Percentiles rank a stretch among this genome's conserved stretches.
Conservation (phyloP, 768 basidiomycete genomes). For the Serendipita sp. region DNA sequence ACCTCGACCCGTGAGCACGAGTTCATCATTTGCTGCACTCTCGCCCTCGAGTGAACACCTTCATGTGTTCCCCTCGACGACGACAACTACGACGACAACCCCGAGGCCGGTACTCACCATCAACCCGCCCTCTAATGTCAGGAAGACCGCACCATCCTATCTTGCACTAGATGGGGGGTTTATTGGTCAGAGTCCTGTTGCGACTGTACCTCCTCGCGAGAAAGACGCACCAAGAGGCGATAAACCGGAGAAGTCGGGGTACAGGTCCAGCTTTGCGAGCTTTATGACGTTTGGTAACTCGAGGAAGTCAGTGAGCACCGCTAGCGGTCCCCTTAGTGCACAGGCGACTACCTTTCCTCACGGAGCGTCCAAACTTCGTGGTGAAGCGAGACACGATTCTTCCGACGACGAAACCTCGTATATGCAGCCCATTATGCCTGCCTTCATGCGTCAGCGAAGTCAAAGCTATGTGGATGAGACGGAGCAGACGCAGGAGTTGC, state of each 20-base stretch:
- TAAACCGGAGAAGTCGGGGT: background rate
- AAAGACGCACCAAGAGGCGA: background rate
- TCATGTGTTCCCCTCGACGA: background rate
- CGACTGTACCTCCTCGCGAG: background rate
- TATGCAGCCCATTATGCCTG: background rate
- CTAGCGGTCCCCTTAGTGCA: background rate
- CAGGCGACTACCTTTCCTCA: background rate
- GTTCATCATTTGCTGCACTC: background rate
- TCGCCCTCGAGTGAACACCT: background rate
- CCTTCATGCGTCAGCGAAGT: background rate
- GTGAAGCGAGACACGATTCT: background rate
- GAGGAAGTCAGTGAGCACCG: background rate
- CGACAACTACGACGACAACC: background rate
- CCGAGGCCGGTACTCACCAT: background rate
- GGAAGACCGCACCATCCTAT: background rate
- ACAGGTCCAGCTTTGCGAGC: background rate
- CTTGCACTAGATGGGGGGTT: background rate
- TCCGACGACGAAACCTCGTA: background rate
- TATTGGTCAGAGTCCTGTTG: conserved; percentile 3
- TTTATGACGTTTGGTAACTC: conserved; percentile 5
- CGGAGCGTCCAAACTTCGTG: conserved; percentile 1
- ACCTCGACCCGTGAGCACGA: background rate
- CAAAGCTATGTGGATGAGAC: conserved; percentile 4
- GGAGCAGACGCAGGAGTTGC: background rate
- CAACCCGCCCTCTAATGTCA: background rate